Base-by-base conservation (phyloP, 1,139 yeast genomes). In the Scheffersomyces segobiensis region DNA sequence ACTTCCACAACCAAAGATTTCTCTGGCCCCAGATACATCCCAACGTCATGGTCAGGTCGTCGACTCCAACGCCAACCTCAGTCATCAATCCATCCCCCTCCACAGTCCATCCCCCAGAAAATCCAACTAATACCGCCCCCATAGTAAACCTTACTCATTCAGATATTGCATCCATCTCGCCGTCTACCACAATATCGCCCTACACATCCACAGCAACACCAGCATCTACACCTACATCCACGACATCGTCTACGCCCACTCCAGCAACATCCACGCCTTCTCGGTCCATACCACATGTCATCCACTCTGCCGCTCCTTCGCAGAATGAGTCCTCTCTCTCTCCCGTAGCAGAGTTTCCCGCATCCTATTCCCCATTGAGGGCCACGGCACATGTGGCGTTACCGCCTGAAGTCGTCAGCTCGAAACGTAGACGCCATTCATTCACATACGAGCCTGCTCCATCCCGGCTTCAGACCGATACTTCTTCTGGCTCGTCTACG, bases 391-490 rank as follows among this genome's bases (percentile, higher is more conserved):
- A 48, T 19, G 17, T 48, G 26, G 24, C 50, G n/a, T 48, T 48
- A n/a, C 50, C 50, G n/a, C 50, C 22, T 14, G 21, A 21, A 14
- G 26, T 24, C 50, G 17, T 14, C 42, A 32, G 12, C 42, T 7
- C 50, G 8, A 48, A 24, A 48, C 50, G 24, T 21, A 48, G 50
- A 12, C 55, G 55, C 21, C 54, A 51, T 21, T 53, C 59, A 26
- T 56, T 59, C 52, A 56, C 60, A 20, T 60, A 60, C 49, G 59
- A 51, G 50, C 50, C 50, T 21, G 50, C 42, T 4, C 17, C 42
- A 10, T 32, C 42, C 17, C 42, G 42, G 1, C 42, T 32, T 14
- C 42, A 32, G 17, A 32, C 42, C 17, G 42, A 32, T 32, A 7
- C 42, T 10, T 32, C 42, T 32, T 32, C 42, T 32, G 42, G 5